Evolutionary conservation across 2,329 filamentous ascomycete genomes (phyloP), one percentile per base, ranked within the genome.

Genomic region (Ampelomyces quisqualis): DNA sequence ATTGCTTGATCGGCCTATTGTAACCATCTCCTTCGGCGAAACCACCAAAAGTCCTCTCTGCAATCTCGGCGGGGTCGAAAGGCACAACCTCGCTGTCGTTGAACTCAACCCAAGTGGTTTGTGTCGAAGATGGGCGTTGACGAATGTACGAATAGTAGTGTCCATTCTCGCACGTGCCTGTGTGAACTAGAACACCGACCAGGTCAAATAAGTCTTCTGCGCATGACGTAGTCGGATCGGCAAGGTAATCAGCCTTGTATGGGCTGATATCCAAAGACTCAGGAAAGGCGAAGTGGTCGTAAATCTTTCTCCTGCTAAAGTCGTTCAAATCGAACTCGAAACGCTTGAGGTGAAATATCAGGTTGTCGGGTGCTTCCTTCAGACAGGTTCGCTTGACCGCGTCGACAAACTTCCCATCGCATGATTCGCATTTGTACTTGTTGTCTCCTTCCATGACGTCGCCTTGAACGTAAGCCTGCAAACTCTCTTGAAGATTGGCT

Each of bases 391-490:
- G 81, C 68, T 95, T 96, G 52, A 97, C 88, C 14, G 93, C 93
- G 68, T 96, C 86, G 11, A 98, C 93, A 57, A 74, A 67, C 30
- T 93, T 86, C 8, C 81, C 81, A 47, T 89, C 87, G 64, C 93
- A 98, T 4, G 82, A 86, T 20, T 90, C 90, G 70, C 93, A 98
- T 52, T 94, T 95, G 74, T 97, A 98, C 71, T 95, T 96, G 73
- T 98, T 97, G 58, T 95, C 90, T 52, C 94, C 93, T 74, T 95
- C 89, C 86, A 98, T 90, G 23, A 93, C 83, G 69, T 98, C 93
- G 3, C 93, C 93, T 62, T 94, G 88, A 9, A 97, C 90, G 64
- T 95, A 97, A n/a, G 91, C 89, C 55, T 90, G 83, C 10, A 98
- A 75, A 60, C 93, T 97, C 53, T 96, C 90, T 57, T 88, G 77